Base-by-base conservation (phyloP, 2,329 filamentous ascomycete genomes). In the Fusarium sp. region DNA sequence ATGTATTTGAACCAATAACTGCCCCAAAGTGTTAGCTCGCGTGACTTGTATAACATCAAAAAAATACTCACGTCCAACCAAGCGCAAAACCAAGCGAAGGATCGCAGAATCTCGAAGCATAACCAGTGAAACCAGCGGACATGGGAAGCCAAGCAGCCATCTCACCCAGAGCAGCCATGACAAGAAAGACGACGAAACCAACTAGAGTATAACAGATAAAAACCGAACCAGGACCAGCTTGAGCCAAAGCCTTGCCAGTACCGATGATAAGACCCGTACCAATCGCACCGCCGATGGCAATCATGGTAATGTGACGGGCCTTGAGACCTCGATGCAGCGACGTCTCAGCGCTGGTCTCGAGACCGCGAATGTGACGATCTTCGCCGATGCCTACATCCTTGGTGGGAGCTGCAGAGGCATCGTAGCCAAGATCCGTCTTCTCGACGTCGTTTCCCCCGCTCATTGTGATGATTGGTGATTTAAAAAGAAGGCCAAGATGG, bases 141-240 rank as follows among this genome's bases (percentile, higher is more conserved):
- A 94, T 85, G 54, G 93, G 93, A 37, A 96, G 81, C 92, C 92
- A 96, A 56, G 93, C 88, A 12, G 93, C 92, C 92, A 96, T 96
- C 81, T 95, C 93, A 69, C 93, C 93, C 7, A 96, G 88, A 61
- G 89, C 91, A 63, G 90, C 90, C 92, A 96, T 94, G 73, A 96
- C 93, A 44, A 94, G 83, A 80, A 90, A 96, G 72, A 95, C 93
- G 65, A 96, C 81, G 49, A 91, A 81, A 71, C 92, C 92, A 71
- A 93, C 87, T 68, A 92, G 79, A 40, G 88, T 85, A 81, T 93
- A 94, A 13, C 90, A 90, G 78, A 94, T 91, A 73, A 93, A 85
- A 78, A 93, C 89, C 13, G 91, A 89, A 23, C 84, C 91, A 53
- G 92, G 92, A 1, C 85, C 86, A 53, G 85, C 84, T 72, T 85